Evolutionary conservation across 805 yeast species (phyloP), one percentile per base, ranked within the genome.

Genomic region (Suhomyces pyralidae): DNA sequence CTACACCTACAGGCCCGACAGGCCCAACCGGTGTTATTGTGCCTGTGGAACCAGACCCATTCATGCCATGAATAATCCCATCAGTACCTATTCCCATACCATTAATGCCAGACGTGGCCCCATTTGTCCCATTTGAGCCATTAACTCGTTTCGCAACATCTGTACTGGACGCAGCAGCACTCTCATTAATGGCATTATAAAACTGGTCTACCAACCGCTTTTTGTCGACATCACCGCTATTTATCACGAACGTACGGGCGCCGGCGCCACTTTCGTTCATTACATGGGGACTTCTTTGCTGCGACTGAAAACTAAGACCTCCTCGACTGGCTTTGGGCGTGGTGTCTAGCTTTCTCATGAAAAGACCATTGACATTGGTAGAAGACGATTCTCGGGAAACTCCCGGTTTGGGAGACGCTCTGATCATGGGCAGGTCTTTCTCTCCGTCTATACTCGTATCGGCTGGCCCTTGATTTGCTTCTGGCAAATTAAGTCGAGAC

Each of bases 181-280:
- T 15, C 19, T 68, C 73, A 44, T 59, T 59, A 38, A 57, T 32
- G 43, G 68, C 46, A 45, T 57, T 68, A 59, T 70, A 72, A 58
- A 75, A 75, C 57, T 74, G 78, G 52, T 73, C 77, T 47, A 73
- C 78, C 51, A 75, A 59, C 32, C 74, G 61, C 55, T 72, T 71
- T 42, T 62, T 61, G 49, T 66, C 71, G 28, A 50, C 53, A 10
- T 46, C 55, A 19, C 36, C 46, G 4, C 40, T 48, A 20, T 10
- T 40, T 5, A 48, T 40, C 40, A 48, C 45, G 15, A 19, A 48
- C 22, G 46, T 40, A 5, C 46, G 46, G 40, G 40, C 44, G 51
- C 51, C 51, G 2, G 45, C 51, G 42, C 42, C 42, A 38, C 24
- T 38, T 40, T 36, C 46, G 26, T 38, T n/a, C 48, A 50, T 45